A percentile compares a stretch with the other conserved stretches of the same genome.
Evolutionary conservation across 2,329 filamentous ascomycete species (phyloP).

Genomic region (Lasiodiplodia citricola): DNA sequence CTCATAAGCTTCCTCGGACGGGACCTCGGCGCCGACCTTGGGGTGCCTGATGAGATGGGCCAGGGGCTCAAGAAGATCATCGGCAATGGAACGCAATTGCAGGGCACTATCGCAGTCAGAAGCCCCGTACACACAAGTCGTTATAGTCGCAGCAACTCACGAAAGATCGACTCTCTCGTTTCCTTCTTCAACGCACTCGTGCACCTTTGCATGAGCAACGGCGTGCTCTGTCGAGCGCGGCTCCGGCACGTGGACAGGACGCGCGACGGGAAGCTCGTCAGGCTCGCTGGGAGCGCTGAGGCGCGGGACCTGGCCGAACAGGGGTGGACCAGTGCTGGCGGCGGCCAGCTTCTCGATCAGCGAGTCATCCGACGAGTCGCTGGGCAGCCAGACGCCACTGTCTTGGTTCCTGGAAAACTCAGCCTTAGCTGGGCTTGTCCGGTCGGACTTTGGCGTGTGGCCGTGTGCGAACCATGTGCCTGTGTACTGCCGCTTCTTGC

Average conservation of each 20-base stretch:
- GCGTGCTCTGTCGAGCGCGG: background rate
- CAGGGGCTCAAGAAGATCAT: slow-evolving; percentile 63
- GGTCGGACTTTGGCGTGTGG: slow-evolving; percentile 33
- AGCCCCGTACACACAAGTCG: slow-evolving; percentile 1
- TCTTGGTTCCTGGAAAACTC: slow-evolving; percentile 66
- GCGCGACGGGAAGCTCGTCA: background rate
- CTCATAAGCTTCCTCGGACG: slow-evolving; percentile 64
- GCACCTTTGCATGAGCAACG: slow-evolving; percentile 17
- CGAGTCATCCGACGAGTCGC: slow-evolving; percentile 60
- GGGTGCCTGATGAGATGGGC: slow-evolving; percentile 45
- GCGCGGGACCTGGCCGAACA: slow-evolving; percentile 23
- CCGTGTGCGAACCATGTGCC: slow-evolving; percentile 72
- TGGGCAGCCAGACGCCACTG: slow-evolving; percentile 72
- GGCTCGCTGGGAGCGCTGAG: slow-evolving; percentile 14
- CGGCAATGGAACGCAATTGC: slow-evolving; percentile 54
- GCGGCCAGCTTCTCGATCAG: slow-evolving; percentile 48
- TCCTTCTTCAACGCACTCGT: slow-evolving; percentile 58
- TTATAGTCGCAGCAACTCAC: slow-evolving; percentile 46
- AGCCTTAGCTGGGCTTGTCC: slow-evolving; percentile 50
- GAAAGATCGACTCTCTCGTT: slow-evolving; percentile 67
- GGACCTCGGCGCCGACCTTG: slow-evolving; percentile 60
- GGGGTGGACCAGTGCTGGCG: slow-evolving; percentile 18
- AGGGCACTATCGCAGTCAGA: slow-evolving; percentile 24
- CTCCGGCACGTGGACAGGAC: slow-evolving; percentile 5
- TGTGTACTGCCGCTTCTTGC: slow-evolving; percentile 66